Evolutionary conservation across 345 rosid species (phyloP), one percentile per base, ranked within the genome.

Genomic region (Salix arbutifolia): DNA sequence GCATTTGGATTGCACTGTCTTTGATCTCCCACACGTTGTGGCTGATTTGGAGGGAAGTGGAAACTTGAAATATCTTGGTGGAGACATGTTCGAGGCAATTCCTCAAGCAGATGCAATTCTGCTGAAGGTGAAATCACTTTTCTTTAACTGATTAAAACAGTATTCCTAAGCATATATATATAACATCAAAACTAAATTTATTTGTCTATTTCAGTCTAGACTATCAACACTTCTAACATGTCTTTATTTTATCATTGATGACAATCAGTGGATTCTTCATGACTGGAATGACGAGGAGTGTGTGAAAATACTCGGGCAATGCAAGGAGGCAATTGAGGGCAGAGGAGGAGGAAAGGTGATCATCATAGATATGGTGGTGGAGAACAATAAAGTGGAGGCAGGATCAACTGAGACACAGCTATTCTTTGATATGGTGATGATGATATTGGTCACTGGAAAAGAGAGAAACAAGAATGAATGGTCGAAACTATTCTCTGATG

Each of bases 361-460:
- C 0, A 66, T 74, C n/a, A 65, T 74, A 31, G 77, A 74, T 21
- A 74, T 66, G 65, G 30, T 66, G 28, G n/a, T 65, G 14, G 61
- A 13, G 8, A n/a, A 38, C 19, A 8, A 44, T 9, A 30, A 61
- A 4, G 48, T 19, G 0, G 66, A 69, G 1, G 40, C 75, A 2
- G 19, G 56, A 10, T 66, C 5, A 19, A 72, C 3, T 28, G 78
- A 77, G 69, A 78, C 82, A 1, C 73, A 78, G 0, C 80, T 80
- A 52, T 78, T 65, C 46, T 78, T 38, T n/a, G 86, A 84, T 70
- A 72, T 72, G 76, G 2, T 71, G 73, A 77, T 81, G 80, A 80
- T 84, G 86, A 30, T 18, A 3, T 0, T 69, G 21, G 5, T 1
- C 25, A n/a, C 50, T 0, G 80, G 82, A 1, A 48, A 65, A 58